Evolutionary conservation across 2,329 filamentous ascomycete species (phyloP).

Genomic region (Fusarium sp.): DNA sequence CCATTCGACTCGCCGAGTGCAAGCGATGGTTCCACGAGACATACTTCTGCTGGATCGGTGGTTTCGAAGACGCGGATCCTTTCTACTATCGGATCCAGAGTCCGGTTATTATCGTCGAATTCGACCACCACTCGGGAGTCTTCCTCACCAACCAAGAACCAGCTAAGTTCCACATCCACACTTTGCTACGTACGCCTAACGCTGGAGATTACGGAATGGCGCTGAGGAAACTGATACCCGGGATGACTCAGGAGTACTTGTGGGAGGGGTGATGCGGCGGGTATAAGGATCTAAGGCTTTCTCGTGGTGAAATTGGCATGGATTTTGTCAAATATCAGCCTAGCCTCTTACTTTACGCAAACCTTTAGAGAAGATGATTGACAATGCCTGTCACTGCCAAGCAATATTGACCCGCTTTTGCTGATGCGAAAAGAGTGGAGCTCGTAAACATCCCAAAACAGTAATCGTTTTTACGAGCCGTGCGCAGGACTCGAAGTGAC

Average conservation of each 20-base stretch:
- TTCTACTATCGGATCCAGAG: conserved; percentile 87
- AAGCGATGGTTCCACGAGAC: conserved; percentile 74
- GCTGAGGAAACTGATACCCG: conserved; percentile 57
- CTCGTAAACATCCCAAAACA: conserved; percentile 35
- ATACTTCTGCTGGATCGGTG: conserved; percentile 86
- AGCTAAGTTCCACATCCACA: conserved; percentile 85
- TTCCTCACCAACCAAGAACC: conserved; percentile 82
- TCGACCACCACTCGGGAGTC: conserved; percentile 85
- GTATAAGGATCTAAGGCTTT: too few relatives aligned
- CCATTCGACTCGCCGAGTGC: conserved; percentile 69
- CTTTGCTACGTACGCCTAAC: conserved; percentile 79
- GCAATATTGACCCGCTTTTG: neutral
- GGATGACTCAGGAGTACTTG: conserved; percentile 48
- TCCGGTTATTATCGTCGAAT: conserved; percentile 81
- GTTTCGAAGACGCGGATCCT: conserved; percentile 74
- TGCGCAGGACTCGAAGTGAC: neutral
- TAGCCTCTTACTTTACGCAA: too few relatives aligned
- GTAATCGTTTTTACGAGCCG: conserved; percentile 36
- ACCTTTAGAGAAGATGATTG: too few relatives aligned
- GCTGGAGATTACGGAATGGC: conserved; percentile 81
- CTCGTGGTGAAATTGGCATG: too few relatives aligned
- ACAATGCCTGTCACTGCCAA: too few relatives aligned
- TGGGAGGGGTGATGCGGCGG: conserved; percentile 32
- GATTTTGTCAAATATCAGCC: too few relatives aligned
- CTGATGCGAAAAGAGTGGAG: conserved; percentile 10